Evolutionary conservation across 73 alveolate genomes (phyloP).

Genomic region (Stentor coeruleus): DNA sequence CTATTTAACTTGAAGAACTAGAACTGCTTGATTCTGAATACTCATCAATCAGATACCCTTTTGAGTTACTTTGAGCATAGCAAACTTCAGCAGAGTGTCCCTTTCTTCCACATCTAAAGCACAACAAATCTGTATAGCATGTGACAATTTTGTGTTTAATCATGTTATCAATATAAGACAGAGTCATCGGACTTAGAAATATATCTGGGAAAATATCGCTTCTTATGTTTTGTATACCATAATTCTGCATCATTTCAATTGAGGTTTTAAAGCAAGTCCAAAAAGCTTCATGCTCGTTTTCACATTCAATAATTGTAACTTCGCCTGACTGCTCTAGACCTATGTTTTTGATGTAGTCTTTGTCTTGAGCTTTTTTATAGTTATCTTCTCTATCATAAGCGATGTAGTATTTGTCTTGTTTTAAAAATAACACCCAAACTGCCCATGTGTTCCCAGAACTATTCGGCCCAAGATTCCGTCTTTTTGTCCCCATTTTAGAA

Average conservation of each 20-base stretch:
- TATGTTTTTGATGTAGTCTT: no score
- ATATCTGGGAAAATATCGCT: background rate
- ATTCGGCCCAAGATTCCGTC: no score
- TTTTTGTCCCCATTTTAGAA: no score
- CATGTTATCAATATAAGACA: no score
- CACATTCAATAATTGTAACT: no score
- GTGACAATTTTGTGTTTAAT: background rate
- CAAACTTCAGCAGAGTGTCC: conserved; percentile 1
- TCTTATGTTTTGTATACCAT: background rate
- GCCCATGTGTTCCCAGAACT: no score
- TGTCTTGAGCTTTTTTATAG: no score
- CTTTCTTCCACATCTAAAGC: background rate
- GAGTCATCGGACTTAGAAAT: background rate
- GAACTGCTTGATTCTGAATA: background rate
- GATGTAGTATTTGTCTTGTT: no score
- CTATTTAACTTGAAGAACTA: no score
- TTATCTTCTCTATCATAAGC: no score
- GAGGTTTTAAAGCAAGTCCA: background rate
- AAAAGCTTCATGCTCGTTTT: background rate
- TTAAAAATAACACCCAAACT: no score
- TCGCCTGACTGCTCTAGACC: no score
- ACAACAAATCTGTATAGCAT: background rate
- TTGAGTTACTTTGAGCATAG: background rate
- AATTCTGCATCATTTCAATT: background rate
- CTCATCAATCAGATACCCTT: background rate